Evolutionary conservation across 129 eudicot genomes (phyloP).

Genomic region (Logfia minima): DNA sequence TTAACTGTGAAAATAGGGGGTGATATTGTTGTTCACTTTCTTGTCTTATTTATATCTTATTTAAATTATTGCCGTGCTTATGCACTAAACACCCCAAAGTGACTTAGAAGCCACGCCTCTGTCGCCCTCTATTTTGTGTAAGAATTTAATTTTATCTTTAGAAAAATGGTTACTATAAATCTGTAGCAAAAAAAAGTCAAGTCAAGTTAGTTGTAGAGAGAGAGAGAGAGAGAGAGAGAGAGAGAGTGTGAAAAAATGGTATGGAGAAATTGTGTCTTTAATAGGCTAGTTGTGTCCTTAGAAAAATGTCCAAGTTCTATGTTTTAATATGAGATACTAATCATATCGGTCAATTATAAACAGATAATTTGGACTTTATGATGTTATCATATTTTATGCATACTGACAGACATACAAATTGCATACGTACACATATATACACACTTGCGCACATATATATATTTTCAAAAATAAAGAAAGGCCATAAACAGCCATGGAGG

Average conservation of each 20-base stretch:
- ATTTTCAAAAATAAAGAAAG: slow-evolving; percentile 25
- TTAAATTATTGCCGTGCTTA: neutral
- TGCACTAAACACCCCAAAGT: slow-evolving; percentile 16
- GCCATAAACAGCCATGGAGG: slow-evolving; percentile 34
- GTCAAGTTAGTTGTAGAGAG: slow-evolving; percentile 27
- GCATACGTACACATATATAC: neutral
- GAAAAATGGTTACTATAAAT: slow-evolving; percentile 21
- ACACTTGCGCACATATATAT: slow-evolving; percentile 31
- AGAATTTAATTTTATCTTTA: neutral
- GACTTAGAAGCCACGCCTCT: slow-evolving; percentile 34
- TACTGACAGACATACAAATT: slow-evolving; percentile 18
- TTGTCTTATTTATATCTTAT: neutral
- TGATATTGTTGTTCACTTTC: slow-evolving; percentile 3
- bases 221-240: slow-evolving; percentile 4
- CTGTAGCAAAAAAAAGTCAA: slow-evolving; percentile 36
- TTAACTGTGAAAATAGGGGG: neutral
- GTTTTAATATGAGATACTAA: slow-evolving; percentile 40
- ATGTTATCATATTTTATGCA: slow-evolving; percentile 3
- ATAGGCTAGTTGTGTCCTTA: slow-evolving; percentile 30
- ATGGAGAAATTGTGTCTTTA: slow-evolving; percentile 61
- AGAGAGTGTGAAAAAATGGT: slow-evolving; percentile 26
- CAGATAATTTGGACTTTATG: slow-evolving; percentile 29
- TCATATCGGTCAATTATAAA: slow-evolving; percentile 41
- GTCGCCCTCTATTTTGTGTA: slow-evolving; percentile 25
- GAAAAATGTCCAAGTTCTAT: slow-evolving; percentile 60